Evolutionary conservation across 805 yeast genomes (phyloP).

Genomic region (Torulaspora maleeae): DNA sequence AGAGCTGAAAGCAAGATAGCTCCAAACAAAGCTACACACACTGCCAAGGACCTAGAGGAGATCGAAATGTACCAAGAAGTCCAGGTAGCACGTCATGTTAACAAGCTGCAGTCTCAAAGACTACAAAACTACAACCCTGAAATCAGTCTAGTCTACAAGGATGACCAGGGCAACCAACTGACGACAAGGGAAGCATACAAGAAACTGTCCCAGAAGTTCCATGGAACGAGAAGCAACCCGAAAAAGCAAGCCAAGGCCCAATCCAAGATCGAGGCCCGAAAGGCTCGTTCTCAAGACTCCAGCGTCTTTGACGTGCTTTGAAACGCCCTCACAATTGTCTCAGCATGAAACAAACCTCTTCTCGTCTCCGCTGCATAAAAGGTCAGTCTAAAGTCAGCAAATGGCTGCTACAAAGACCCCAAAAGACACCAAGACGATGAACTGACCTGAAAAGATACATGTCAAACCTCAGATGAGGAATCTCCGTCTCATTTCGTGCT

Average conservation of each 20-base stretch:
- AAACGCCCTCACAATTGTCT: neutral
- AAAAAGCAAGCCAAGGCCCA: conserved; percentile 24
- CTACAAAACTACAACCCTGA: conserved; percentile 42
- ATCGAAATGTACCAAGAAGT: conserved; percentile 21
- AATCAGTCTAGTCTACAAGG: conserved; percentile 51
- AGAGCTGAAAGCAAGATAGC: neutral
- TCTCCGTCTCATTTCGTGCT: no score
- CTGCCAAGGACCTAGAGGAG: conserved; percentile 5
- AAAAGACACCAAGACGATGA: no score
- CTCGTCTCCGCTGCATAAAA: no score
- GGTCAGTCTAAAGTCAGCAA: no score
- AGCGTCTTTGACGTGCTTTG: conserved; percentile 4
- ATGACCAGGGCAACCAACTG: conserved; percentile 56
- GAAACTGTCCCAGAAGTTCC: conserved; percentile 70
- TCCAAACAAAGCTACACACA: neutral
- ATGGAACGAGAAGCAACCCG: conserved; percentile 45
- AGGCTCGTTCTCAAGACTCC: conserved; percentile 6
- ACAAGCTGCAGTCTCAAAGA: conserved; percentile 30
- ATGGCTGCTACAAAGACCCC: no score
- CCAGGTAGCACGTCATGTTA: conserved; percentile 25
- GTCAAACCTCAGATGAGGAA: no score
- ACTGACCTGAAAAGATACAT: no score
- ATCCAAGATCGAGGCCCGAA: conserved; percentile 24
- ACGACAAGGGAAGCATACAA: conserved; percentile 71
- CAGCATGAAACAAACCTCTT: neutral